Base-by-base conservation (phyloP, 2,329 filamentous ascomycete genomes). In the Cryoendolithus antarcticus region DNA sequence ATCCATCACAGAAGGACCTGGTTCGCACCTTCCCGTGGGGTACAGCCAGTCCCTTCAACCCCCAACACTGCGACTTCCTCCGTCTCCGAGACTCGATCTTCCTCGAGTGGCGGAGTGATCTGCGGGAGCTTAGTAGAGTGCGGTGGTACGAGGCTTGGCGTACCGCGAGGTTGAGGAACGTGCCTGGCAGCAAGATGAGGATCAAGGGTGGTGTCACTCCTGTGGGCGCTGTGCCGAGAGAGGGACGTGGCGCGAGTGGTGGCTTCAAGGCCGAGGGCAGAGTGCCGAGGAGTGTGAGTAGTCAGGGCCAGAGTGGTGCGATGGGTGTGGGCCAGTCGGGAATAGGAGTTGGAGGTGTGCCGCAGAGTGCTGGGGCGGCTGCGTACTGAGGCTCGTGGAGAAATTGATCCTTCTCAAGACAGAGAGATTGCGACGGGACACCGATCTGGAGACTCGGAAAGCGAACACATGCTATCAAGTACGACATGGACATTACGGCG, bases 81-180 rank as follows among this genome's bases (percentile, higher is more conserved):
- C 80, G 81, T 45, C 72, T 98, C 49, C 91, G 91, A 64, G 88
- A 96, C 43, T 80, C 82, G 6, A 83, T 98, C 27, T 98, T 98
- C 61, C 78, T 70, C 48, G 89, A 96, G 56, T 98, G 91, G 91
- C 81, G 89, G 37, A 74, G 74, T 32, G 91, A 98, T 58, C 70
- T 98, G 44, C 81, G 89, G 44, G 86, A 94, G 60, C 82, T 86
- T 38, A 93, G 86, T 60, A 76, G 86, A 40, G 86, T 93, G 56
- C 75, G 86, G 52, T 95, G 86, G 85, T 96, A 96, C 53, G 89
- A 96, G 62, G 80, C 83, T 52, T 96, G 89, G 91, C 78, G 91
- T 62, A 95, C 75, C 7, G 63, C 58, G 33, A 60, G 68, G 28
- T 54, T 73, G 43, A 62, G 62, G 37, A 52, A 56, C 19, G 39